Evolutionary conservation across 2,329 filamentous ascomycete species (phyloP).

Genomic region (Aspergillus fijiensis): DNA sequence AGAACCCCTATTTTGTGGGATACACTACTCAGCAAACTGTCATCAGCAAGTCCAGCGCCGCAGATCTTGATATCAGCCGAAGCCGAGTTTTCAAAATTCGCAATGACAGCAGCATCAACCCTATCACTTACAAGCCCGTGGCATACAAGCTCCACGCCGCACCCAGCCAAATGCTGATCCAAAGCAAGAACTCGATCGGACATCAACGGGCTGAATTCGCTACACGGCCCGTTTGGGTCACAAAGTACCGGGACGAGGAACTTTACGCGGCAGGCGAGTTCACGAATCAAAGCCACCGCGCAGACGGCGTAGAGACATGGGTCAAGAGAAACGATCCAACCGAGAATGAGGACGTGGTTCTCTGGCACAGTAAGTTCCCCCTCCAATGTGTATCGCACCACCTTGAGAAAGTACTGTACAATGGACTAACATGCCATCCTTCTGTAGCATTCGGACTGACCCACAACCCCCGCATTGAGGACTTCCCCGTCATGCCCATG

Average conservation of each 20-base stretch:
- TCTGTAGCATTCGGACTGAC: constrained; percentile 54
- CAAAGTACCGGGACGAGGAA: constrained; percentile 54
- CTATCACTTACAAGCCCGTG: constrained; percentile 55
- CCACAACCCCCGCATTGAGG: constrained; percentile 63
- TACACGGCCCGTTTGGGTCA: constrained; percentile 57
- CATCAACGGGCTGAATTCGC: constrained; percentile 55
- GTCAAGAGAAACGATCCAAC: constrained; percentile 48
- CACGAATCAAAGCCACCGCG: constrained; percentile 57
- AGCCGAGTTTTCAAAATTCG: constrained; percentile 61
- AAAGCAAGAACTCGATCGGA: constrained; percentile 50
- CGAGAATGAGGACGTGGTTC: constrained; percentile 46
- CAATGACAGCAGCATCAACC: constrained; percentile 53
- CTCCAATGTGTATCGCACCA: constrained; percentile 23
- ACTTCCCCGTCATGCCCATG: constrained; percentile 68
- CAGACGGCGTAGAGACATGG: constrained; percentile 56
- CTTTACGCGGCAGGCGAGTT: constrained; percentile 56
- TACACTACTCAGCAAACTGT: constrained; percentile 53
- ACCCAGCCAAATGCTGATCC: constrained; percentile 59
- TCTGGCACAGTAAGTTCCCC: constrained; percentile 43
- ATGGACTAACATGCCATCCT: neutral
- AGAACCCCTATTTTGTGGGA: constrained; percentile 52
- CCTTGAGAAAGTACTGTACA: neutral
- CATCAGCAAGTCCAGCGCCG: constrained; percentile 48
- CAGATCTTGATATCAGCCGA: constrained; percentile 48
- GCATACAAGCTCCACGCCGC: constrained; percentile 58